Conservation (phyloP, 305 asterid genomes). For the Fraxinus baroniana region DNA sequence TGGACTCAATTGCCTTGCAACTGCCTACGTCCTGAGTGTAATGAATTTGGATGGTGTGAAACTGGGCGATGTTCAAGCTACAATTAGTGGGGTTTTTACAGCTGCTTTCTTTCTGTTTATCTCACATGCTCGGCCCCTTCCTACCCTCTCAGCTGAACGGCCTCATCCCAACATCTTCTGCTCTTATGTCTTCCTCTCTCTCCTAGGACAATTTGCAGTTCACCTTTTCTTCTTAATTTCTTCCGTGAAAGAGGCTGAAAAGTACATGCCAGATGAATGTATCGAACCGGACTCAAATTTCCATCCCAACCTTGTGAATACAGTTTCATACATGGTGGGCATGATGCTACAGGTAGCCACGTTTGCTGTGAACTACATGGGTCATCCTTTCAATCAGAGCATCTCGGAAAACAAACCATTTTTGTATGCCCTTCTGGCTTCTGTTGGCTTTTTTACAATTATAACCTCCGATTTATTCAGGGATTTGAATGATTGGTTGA, state of each 20-base stretch:
- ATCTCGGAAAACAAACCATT: conserved; percentile 82
- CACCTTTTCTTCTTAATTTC: conserved; percentile 77
- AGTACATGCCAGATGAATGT: conserved; percentile 97
- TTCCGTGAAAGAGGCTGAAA: conserved; percentile 86
- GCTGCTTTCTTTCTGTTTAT: conserved; percentile 95
- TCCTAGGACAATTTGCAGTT: conserved; percentile 81
- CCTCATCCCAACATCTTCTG: conserved; percentile 97
- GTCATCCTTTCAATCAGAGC: conserved; percentile 97
- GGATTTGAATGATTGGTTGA: conserved; percentile 83
- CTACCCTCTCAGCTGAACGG: conserved; percentile 79
- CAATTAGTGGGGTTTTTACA: conserved; percentile 93
- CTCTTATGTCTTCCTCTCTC: conserved; percentile 83
- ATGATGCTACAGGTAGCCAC: conserved; percentile 99
- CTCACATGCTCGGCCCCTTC: conserved; percentile 94
- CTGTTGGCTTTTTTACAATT: conserved; percentile 74
- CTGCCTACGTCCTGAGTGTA: conserved; percentile 93
- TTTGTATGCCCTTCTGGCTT: conserved; percentile 59
- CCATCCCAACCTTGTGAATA: conserved; percentile 90
- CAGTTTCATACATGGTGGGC: conserved; percentile 97
- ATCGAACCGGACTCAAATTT: conserved; percentile 93
- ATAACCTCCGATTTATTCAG: conserved; percentile 82
- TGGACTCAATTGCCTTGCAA: conserved; percentile 96
- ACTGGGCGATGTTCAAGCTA: conserved; percentile 93
- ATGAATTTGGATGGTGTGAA: conserved; percentile 97
- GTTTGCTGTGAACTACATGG: conserved; percentile 98